Evolutionary conservation across 2,329 filamentous ascomycete genomes (phyloP).

Genomic region (Phaeosphaeriaceae sp.): DNA sequence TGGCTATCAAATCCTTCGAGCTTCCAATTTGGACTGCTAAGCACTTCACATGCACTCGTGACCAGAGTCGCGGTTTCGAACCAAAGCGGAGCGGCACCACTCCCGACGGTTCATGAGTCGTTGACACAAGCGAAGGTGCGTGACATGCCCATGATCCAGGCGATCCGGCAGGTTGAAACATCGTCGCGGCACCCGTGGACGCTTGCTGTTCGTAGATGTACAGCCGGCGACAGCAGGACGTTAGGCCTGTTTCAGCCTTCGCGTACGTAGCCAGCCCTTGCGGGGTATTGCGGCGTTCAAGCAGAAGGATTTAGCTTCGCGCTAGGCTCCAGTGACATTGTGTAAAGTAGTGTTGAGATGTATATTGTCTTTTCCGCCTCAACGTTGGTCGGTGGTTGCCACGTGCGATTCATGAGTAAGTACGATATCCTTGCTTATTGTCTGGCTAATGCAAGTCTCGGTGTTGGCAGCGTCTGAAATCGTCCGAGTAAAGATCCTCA

Average conservation of each 20-base stretch:
- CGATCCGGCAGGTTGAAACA: slow-evolving; percentile 14
- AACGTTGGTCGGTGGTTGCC: slow-evolving; percentile 13
- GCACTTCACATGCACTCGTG: background rate
- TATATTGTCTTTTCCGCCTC: slow-evolving; percentile 11
- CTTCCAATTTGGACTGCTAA: background rate
- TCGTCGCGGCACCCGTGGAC: slow-evolving; percentile 19
- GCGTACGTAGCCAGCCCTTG: slow-evolving; percentile 6
- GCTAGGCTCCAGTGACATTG: slow-evolving; percentile 6
- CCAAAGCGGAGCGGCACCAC: slow-evolving; percentile 13
- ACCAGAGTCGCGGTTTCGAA: background rate
- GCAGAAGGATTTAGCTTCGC: slow-evolving; percentile 13
- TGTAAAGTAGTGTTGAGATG: slow-evolving; percentile 11
- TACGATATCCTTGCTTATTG: slow-evolving; percentile 4
- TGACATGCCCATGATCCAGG: slow-evolving; percentile 8
- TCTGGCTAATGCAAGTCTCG: background rate
- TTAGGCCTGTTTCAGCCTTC: slow-evolving; percentile 13
- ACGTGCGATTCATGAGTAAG: slow-evolving; percentile 13
- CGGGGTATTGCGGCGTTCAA: slow-evolving; percentile 12
- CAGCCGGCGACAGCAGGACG: slow-evolving; percentile 11
- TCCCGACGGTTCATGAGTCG: slow-evolving; percentile 5
- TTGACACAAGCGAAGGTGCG: slow-evolving; percentile 7
- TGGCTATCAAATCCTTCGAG: background rate
- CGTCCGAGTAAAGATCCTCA: slow-evolving; percentile 1
- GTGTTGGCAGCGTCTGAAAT: slow-evolving; percentile 5
- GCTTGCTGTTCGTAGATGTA: slow-evolving; percentile 12